phyloP scores from a whole-genome alignment of 768 basidiomycete species.

The Mycena crocata region DNA sequence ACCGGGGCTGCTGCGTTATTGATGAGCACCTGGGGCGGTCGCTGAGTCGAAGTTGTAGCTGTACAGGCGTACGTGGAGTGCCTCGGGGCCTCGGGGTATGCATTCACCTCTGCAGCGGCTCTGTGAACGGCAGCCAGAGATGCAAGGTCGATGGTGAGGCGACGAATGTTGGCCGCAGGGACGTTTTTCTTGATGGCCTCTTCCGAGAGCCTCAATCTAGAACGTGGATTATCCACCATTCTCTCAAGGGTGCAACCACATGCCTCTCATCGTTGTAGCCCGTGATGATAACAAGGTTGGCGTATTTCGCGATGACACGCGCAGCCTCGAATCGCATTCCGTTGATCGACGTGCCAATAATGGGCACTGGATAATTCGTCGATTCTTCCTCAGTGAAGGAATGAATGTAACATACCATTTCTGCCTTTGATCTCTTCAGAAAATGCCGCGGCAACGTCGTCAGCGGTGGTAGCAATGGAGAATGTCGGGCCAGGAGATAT shows the following conservation, averaged over 20 bases:
- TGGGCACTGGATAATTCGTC: neutral
- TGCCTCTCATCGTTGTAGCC: neutral
- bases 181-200: too few relatives aligned
- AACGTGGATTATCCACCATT: too few relatives aligned
- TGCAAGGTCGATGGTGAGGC: too few relatives aligned
- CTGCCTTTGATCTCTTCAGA: neutral
- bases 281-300: neutral
- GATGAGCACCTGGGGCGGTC: too few relatives aligned
- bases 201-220: too few relatives aligned
- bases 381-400: neutral
- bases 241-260: neutral
- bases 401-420: neutral
- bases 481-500: neutral
- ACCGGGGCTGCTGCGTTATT: too few relatives aligned
- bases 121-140: too few relatives aligned
- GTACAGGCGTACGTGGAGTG: too few relatives aligned
- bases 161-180: neutral
- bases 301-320: neutral
- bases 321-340: constrained; percentile 5
- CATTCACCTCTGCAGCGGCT: too few relatives aligned
- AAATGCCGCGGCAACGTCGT: neutral
- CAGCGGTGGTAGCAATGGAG: neutral
- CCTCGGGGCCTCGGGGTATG: too few relatives aligned
- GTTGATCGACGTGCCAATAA: constrained; percentile 3
- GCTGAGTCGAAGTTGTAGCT: too few relatives aligned